Evolutionary conservation across 805 yeast genomes (phyloP).

Genomic region (Torulaspora gathmanii): DNA sequence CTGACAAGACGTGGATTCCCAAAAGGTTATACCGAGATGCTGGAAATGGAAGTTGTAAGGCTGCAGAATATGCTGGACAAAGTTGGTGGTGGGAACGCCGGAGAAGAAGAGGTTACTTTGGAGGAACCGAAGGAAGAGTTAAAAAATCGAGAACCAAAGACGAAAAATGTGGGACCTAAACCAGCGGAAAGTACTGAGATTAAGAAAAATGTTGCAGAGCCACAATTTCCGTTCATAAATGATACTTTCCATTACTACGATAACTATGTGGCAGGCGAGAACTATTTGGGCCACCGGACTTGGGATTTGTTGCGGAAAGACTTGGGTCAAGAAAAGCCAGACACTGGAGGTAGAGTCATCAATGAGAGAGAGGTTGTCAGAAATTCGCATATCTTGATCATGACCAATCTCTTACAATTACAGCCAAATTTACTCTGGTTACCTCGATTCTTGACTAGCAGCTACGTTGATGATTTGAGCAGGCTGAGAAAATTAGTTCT

Average conservation of each 20-base stretch:
- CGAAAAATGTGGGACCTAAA: background rate
- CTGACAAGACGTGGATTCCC: conserved; percentile 74
- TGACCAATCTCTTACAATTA: conserved; percentile 18
- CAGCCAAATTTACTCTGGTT: conserved; percentile 16
- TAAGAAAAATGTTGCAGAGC: conserved; percentile 3
- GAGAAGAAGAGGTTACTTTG: background rate
- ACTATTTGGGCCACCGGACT: conserved; percentile 26
- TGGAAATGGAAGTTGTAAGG: conserved; percentile 57
- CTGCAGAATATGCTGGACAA: conserved; percentile 43
- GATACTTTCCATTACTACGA: conserved; percentile 27
- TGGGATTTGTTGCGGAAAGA: conserved; percentile 20
- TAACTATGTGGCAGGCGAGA: conserved; percentile 17
- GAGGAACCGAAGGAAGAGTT: conserved; percentile 2
- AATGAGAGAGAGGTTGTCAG: conserved; percentile 6
- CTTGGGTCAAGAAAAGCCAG: background rate
- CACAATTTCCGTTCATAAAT: conserved; percentile 26
- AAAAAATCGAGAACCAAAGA: background rate
- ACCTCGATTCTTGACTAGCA: conserved; percentile 22
- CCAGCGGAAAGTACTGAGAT: background rate
- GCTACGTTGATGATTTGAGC: conserved; percentile 16
- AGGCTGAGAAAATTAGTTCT: conserved; percentile 12
- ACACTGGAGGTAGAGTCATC: background rate
- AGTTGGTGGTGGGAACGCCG: background rate
- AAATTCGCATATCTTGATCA: conserved; percentile 8
- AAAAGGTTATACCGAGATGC: conserved; percentile 71